Base-by-base conservation (phyloP, 306 rosid genomes). In the Prunus davidiana region DNA sequence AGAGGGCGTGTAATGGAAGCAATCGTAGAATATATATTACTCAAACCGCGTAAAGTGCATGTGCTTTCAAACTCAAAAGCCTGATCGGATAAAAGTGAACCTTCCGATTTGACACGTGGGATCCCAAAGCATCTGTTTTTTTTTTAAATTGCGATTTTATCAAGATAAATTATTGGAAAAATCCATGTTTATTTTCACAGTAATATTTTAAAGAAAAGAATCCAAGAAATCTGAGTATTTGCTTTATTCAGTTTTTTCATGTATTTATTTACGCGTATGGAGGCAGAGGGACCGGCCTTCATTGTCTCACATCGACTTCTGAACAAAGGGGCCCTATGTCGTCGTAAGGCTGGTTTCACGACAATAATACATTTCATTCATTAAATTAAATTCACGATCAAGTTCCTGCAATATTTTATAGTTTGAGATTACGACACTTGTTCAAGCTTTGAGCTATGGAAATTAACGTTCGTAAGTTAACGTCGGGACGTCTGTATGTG, bases 21-120 rank as follows among this genome's bases (percentile, higher is more conserved):
- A 69, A 84, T 18, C 65, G 32, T 46, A 49, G 86, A 86, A 90
- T 90, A 87, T 85, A 41, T 16, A 38, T 6, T 62, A 63, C 88
- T 68, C 67, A 91, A 89, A 89, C 91, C 93, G 91, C 93, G 93
- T 91, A 69, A 87, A 91, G 86, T 74, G 83, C 89, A 86, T 84
- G 81, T 84, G 83, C 90, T 79, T 84, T 79, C 46, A 56, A 62
- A 28, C 76, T 84, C 72, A 25, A 61, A 67, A 54, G 38, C 34
- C 55, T 16, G 30, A 54, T 85, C n/a, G 66, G 57, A 55, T 7
- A 47, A 80, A 82, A 38, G 1, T 38, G 52, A 73, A 22, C 88
- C 89, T 64, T 89, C 34, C 24, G 90, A 87, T 88, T 57, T 57
- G 50, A 84, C 81, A 82, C 78, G 81, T 71, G n/a, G 20, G 75